Evolutionary conservation across 495 filamentous ascomycete genomes (phyloP).

Genomic region (Rhizodiscina lignyota): DNA sequence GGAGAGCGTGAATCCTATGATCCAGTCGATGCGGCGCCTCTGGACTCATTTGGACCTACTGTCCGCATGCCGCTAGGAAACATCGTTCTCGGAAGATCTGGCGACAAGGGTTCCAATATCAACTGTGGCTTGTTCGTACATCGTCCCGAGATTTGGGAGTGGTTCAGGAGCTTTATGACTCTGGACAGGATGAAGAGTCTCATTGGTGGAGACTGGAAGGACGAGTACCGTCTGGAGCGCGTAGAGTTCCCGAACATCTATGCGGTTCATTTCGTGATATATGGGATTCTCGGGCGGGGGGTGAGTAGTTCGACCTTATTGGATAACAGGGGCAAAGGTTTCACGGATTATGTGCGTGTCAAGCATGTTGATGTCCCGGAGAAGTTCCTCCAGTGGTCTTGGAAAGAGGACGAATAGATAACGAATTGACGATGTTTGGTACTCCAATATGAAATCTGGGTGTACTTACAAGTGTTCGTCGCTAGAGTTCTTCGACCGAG

Average conservation of each 20-base stretch:
- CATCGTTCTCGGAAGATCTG: constrained; percentile 17
- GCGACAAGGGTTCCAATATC: constrained; percentile 17
- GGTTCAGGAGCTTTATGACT: constrained; percentile 17
- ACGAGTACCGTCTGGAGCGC: constrained; percentile 10
- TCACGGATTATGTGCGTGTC: too few species aligned
- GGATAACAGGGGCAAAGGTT: too few species aligned
- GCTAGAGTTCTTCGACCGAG: too few species aligned
- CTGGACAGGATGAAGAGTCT: constrained; percentile 9
- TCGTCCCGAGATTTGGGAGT: constrained; percentile 10
- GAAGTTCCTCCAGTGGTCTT: too few species aligned
- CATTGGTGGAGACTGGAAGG: constrained; percentile 16
- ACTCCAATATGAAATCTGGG: too few species aligned
- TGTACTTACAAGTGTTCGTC: too few species aligned
- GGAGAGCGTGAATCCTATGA: too few species aligned
- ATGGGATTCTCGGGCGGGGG: constrained; percentile 13
- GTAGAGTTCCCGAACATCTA: constrained; percentile 7
- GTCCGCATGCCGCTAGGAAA: constrained; percentile 8
- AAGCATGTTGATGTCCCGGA: too few species aligned
- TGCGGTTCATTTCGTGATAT: constrained; percentile 17
- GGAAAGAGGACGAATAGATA: too few species aligned
- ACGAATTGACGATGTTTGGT: too few species aligned
- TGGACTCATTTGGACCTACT: constrained; percentile 3
- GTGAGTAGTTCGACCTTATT: constrained; percentile 14
- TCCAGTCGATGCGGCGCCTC: too few species aligned
- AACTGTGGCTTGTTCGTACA: constrained; percentile 19